phyloP scores from a whole-genome alignment of 495 filamentous ascomycete species.

The Cladorrhinum samala region DNA sequence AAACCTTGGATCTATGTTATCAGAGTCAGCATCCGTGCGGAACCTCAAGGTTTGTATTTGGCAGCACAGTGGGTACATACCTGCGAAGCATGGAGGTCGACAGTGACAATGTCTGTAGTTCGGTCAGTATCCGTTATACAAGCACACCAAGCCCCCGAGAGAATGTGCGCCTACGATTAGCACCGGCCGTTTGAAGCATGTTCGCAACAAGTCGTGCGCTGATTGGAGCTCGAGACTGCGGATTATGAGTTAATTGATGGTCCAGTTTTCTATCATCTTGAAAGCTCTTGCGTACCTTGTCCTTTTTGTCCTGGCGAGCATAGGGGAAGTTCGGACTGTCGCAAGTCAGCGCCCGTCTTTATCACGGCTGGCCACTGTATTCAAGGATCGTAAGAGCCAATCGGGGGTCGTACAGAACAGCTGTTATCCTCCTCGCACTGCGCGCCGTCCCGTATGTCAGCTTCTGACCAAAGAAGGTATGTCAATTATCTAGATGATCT shows the following conservation, averaged over 20 bases:
- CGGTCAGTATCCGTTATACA: no score
- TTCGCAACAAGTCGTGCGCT: conserved; percentile 93
- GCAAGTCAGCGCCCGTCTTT: conserved; percentile 64
- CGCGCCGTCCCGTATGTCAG: no score
- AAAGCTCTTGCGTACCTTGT: conserved; percentile 54
- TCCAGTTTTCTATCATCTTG: no score
- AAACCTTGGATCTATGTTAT: no score
- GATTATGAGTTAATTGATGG: no score
- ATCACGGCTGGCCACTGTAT: not conserved
- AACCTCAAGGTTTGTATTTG: no score
- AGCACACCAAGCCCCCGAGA: no score
- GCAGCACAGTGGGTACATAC: conserved; percentile 6
- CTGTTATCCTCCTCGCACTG: conserved; percentile 32
- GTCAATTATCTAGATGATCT: no score
- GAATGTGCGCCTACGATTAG: conserved; percentile 53
- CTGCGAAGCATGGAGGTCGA: conserved; percentile 76
- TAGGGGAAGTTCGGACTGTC: conserved; percentile 97
- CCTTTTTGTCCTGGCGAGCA: conserved; percentile 99
- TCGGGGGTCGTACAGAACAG: conserved; percentile 26
- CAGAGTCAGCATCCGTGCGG: no score
- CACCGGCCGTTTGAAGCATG: conserved; percentile 93
- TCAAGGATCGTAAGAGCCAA: not conserved
- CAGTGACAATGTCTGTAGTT: conserved; percentile 83
- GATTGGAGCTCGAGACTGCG: conserved; percentile 69
- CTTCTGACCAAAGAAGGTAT: not conserved